Conservation (phyloP, 2,329 filamentous ascomycete species). For the Pestalotiopsis sp. region DNA sequence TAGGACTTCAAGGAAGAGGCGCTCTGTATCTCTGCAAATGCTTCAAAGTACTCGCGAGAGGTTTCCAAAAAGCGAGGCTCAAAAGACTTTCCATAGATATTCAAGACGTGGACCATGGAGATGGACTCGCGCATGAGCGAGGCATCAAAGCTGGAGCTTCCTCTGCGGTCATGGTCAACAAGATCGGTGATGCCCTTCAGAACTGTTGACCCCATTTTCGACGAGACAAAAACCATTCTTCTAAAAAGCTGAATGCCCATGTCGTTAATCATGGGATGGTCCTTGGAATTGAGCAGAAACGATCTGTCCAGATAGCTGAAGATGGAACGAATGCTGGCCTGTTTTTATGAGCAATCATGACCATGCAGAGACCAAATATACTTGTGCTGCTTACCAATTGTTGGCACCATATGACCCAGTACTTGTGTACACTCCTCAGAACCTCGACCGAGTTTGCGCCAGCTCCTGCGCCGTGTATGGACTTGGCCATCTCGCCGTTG, state of each 20-base stretch:
- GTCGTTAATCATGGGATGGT: constrained; percentile 73
- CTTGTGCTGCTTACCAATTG: constrained; percentile 62
- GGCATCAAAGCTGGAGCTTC: constrained; percentile 57
- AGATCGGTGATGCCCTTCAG: constrained; percentile 70
- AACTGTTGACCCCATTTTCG: constrained; percentile 37
- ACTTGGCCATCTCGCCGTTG: constrained; percentile 56
- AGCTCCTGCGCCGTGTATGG: constrained; percentile 47
- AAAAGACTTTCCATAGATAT: constrained; percentile 76
- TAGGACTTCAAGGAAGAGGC: constrained; percentile 70
- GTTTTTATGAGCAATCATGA: constrained; percentile 8
- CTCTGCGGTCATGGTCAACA: constrained; percentile 69
- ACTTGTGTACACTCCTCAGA: constrained; percentile 52
- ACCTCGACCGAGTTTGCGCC: constrained; percentile 61
- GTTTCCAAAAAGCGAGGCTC: constrained; percentile 71
- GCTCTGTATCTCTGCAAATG: constrained; percentile 69
- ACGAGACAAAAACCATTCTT: constrained; percentile 47
- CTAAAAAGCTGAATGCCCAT: constrained; percentile 78
- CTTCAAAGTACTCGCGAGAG: constrained; percentile 67
- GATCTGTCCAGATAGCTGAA: constrained; percentile 95
- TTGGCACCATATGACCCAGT: constrained; percentile 77
- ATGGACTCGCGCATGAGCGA: constrained; percentile 73
- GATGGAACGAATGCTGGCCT: constrained; percentile 79
- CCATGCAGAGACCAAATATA: not conserved
- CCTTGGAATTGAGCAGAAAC: constrained; percentile 75
- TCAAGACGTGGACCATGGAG: constrained; percentile 81